Percentiles rank a stretch among this genome's conserved stretches.
These are phyloP conservation scores for Microcos paniculata DNA, from an alignment of 345 rosid species.

Conservation along the genomic window DNA sequence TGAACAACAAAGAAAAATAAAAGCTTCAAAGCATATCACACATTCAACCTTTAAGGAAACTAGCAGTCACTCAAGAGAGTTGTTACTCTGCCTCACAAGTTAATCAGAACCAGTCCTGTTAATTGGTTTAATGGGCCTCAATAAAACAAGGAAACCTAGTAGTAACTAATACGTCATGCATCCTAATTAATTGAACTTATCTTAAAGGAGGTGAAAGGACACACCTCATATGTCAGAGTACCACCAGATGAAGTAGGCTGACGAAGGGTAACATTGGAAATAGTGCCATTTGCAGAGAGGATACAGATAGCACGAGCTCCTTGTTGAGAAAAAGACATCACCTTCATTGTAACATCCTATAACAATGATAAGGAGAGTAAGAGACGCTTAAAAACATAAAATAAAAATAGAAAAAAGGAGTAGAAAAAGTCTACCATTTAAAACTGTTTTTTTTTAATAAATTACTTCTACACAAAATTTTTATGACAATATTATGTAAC, in stretches of 20 bases:
- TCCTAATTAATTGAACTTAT: neutral
- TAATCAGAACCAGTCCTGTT: neutral
- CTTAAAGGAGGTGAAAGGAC: slow-evolving; percentile 12
- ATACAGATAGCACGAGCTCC: slow-evolving; percentile 80
- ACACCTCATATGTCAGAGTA: slow-evolving; percentile 90
- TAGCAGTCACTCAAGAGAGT: neutral
- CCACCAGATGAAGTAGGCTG: slow-evolving; percentile 86
- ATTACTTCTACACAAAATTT: neutral
- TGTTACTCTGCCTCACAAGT: neutral
- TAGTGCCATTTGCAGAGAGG: slow-evolving; percentile 83
- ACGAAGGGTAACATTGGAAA: slow-evolving; percentile 87
- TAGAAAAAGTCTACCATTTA: neutral
- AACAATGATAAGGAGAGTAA: slow-evolving; percentile 18
- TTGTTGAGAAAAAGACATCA: slow-evolving; percentile 89
- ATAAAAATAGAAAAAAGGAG: neutral
- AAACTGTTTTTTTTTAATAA: neutral
- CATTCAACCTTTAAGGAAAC: neutral
- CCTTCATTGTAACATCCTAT: slow-evolving; percentile 92
- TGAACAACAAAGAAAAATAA: neutral
- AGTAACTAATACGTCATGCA: neutral
- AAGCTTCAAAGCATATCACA: neutral
- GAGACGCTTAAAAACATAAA: neutral
- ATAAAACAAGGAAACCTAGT: neutral
- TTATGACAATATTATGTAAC: neutral
- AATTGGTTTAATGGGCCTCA: neutral